These are phyloP conservation scores for Lasiodiplodia hormozganensis DNA, from an alignment of 2,329 filamentous ascomycete species.

Conservation along the genomic window DNA sequence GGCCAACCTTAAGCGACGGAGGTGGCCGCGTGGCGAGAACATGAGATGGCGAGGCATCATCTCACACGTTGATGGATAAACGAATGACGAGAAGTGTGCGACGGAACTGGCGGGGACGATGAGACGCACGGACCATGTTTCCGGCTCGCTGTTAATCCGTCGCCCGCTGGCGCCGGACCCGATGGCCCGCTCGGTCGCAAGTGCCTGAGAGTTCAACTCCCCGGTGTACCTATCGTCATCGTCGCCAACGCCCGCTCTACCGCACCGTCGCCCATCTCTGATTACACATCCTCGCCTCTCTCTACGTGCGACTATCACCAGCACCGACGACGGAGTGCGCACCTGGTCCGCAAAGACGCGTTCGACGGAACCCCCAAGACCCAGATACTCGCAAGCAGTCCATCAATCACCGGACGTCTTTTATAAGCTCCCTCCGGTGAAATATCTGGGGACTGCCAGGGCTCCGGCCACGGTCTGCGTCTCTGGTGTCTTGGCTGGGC, in stretches of 20 bases:
- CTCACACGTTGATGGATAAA: not conserved
- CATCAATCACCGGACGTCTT: not conserved
- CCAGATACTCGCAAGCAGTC: conserved; percentile 12
- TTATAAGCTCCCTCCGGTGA: not conserved
- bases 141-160: conserved; percentile 9
- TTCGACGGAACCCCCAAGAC: not conserved
- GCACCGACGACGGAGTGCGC: not conserved
- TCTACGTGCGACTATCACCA: not conserved
- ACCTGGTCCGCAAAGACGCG: not conserved
- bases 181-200: not conserved
- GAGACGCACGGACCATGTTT: not conserved
- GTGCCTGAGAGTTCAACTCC: not conserved
- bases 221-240: not conserved
- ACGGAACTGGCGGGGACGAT: not conserved
- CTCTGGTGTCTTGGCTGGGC: conserved; percentile 11
- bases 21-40: not conserved
- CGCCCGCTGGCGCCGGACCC: too few species aligned
- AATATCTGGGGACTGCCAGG: conserved; percentile 7
- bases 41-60: not conserved
- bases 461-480: conserved; percentile 9
- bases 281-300: too few species aligned
- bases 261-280: not conserved
- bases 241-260: not conserved
- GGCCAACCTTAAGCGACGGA: not conserved
- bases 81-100: not conserved